A percentile compares a stretch with the other conserved stretches of the same genome.
phyloP scores from a whole-genome alignment of 441 rosid genomes.

The Lepidium campestre region DNA sequence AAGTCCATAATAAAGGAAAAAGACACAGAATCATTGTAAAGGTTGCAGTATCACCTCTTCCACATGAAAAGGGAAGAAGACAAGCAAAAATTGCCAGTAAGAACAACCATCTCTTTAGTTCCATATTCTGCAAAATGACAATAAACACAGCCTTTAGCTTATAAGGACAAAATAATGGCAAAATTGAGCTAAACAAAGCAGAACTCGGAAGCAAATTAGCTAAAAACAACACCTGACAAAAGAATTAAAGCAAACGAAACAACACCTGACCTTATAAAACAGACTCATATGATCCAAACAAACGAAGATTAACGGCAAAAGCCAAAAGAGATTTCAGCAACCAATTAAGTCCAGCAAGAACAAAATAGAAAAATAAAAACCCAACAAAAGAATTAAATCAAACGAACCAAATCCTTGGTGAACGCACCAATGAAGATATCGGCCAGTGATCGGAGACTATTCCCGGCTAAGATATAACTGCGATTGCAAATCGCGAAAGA shows the following conservation, averaged over 20 bases:
- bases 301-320: background rate
- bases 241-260: too few relatives aligned
- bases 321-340: background rate
- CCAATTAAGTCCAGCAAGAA: background rate
- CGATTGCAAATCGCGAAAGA: background rate
- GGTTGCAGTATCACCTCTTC: slow-evolving; percentile 37
- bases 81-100: slow-evolving; percentile 30
- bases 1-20: background rate
- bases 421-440: background rate
- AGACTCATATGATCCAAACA: background rate
- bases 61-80: slow-evolving; percentile 29
- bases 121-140: slow-evolving; percentile 36
- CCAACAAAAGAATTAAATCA: background rate
- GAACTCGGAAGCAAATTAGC: background rate
- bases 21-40: background rate
- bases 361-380: background rate
- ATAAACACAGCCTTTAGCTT: background rate
- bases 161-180: background rate
- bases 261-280: background rate
- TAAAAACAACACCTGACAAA: background rate
- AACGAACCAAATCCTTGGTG: background rate
- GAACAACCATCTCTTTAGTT: slow-evolving; percentile 29
- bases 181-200: background rate
- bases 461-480: background rate
- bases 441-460: background rate